Evolutionary conservation across 352 stramenopile genomes (phyloP), one percentile per base, ranked within the genome.

Genomic region (Pseudoperonospora humuli): DNA sequence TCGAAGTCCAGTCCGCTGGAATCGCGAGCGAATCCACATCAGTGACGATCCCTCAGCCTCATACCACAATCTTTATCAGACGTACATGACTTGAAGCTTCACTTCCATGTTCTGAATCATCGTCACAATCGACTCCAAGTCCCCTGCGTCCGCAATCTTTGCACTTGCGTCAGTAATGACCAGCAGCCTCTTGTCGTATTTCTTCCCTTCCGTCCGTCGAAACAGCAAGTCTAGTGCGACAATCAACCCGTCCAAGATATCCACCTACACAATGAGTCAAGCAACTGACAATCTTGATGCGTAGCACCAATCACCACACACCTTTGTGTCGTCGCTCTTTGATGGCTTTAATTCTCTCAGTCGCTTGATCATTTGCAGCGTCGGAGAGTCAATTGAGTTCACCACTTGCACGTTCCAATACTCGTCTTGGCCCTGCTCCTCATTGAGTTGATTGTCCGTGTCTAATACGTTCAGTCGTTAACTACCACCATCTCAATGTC

Each of bases 61-160:
- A 5, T 21, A 32, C 13, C 17, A 48, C 11, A 21, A 21, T n/a
- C 6, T 13, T 11, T 25, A 2, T 33, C 17, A 4, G 23, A 64
- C 68, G 36, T 67, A 90, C 78, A 91, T 69, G 21, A 91, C 70
- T 60, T 91, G 75, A 0, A 91, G 61, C 55, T 86, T 71, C 14
- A 85, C 71, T n/a, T 75, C 75, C 61, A 87, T 84, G 21, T 66
- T 78, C 47, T 84, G 55, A 24, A 88, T 76, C 78, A 91, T 91
- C 20, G 67, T 50, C 21, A 86, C 72, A 20, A 91, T 57, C 1
- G 69, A 54, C 51, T 86, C 75, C 13, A 91, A 63, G 39, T 91
- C 78, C 5, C 59, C 36, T 2, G 69, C 53, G 49, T 88, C 70
- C 2, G 63, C 57, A 48, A 91, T 85, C 40, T 63, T 72, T 11